These are phyloP conservation scores for Backusella tarrabulga DNA, from an alignment of 192 early-diverging fungal genomes.

Conservation along the genomic window DNA sequence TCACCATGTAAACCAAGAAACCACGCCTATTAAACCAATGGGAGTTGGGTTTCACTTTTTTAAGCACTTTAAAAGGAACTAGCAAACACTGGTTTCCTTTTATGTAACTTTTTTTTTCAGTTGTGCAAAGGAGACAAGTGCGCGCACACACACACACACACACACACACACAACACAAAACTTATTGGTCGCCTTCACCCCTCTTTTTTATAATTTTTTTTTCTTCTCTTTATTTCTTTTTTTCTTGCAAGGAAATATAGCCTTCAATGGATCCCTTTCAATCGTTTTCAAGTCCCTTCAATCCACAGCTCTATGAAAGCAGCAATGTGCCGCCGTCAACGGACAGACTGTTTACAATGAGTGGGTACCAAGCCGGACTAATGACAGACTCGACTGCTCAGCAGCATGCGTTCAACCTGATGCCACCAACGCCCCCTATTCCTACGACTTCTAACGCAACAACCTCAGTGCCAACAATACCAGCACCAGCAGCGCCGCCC, in stretches of 20 bases:
- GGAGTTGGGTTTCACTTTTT: neutral
- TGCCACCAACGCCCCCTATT: neutral
- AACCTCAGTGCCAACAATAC: neutral
- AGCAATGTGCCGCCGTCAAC: constrained; percentile 27
- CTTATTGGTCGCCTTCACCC: neutral
- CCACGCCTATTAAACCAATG: neutral
- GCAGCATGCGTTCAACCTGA: neutral
- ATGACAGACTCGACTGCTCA: constrained; percentile 4
- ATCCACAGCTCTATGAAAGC: constrained; percentile 26
- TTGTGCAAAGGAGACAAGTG: neutral
- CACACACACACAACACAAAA: neutral
- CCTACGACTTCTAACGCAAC: neutral
- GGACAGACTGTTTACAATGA: constrained; percentile 16
- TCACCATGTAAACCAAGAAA: too few relatives aligned
- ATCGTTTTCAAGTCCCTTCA: constrained; percentile 13
- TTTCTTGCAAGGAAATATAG: neutral
- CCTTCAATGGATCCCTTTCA: constrained; percentile 17
- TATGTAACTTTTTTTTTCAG: neutral
- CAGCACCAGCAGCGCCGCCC: neutral
- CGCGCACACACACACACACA: neutral
- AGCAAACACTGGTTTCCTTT: neutral
- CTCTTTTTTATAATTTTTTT: neutral
- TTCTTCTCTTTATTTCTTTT: neutral
- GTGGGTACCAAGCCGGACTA: constrained; percentile 26
- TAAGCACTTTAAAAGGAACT: neutral